Base-by-base conservation (phyloP, 192 early-diverging fungal species). In the Chytriomyces sp. region DNA sequence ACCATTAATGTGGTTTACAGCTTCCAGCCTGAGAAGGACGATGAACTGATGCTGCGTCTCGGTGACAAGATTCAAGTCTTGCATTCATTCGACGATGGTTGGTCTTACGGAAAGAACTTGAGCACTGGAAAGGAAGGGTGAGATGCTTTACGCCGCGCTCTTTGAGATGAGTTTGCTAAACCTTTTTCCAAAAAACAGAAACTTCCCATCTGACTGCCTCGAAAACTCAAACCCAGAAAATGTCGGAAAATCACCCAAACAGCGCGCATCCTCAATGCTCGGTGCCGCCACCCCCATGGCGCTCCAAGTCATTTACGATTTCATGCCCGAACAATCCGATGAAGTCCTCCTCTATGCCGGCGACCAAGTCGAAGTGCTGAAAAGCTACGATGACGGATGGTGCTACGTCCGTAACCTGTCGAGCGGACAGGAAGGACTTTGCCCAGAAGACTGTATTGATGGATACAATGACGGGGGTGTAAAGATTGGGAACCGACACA, bases 1-100 rank as follows among this genome's bases (percentile, higher is more conserved):
- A 10, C 8, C 28, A 50, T 43, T 18, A 43, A 50, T 43, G 69
- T 71, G 3, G 23, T 71, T 3, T 71, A n/a, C 53, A 50, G 11
- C 10, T 71, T 59, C 35, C n/a, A 18, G 2, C 50, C 69, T 71
- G 69, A 71, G 24, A 50, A 35, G 9, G 28, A n/a, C 6, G 69
- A 71, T 60, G 69, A 71, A 59, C 9, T 71, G 11, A 9, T 50
- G 8, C 53, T 71, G 1, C 69, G 53, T 18, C 2, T 71, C 45
- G 83, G 83, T 45, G 87, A 87, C 67, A 61, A 62, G n/a, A 79
- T 88, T 20, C 69, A 81, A 18, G 74, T 88, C 26, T 78, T 82
- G 49, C 64, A 77, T 61, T 69, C 69, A 47, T 88, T 85, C 71
- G 85, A 87, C 50, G 67, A 68, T 48, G 45, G 67, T 0, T 68